Base-by-base conservation (phyloP, 225 moss, liverwort and hornwort genomes). In the Straminergon stramineum region DNA sequence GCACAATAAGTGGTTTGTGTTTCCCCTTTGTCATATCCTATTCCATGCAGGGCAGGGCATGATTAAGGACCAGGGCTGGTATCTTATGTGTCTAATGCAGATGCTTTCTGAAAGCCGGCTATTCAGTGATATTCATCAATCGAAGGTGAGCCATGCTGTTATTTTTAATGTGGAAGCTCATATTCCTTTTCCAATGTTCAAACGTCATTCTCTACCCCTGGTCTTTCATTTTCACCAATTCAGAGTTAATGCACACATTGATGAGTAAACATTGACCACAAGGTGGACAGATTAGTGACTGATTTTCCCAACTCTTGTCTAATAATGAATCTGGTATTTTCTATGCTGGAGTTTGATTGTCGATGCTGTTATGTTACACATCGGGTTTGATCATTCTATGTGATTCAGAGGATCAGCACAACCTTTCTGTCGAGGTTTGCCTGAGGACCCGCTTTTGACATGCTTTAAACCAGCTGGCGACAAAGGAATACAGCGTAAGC, bases 21-120 rank as follows among this genome's bases (percentile, higher is more conserved):
- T 88, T 85, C 31, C n/a, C 57, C 65, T 88, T 88, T 53, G 69
- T 67, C 87, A 89, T 70, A 26, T 88, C 79, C 80, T 80, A 89
- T 88, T 79, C 79, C 73, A 84, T 86, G 87, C 85, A 90, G 58
- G 91, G 78, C 63, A 88, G 73, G 45, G 58, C 81, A 62, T 90
- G 75, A 77, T 90, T 92, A 86, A 81, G 90, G 77, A 88, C 67
- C 75, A 84, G 73, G 82, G 87, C 83, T 94, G 86, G 83, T 92
- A 87, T 84, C 60, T 90, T 65, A 71, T 85, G 82, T 93, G 78
- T 85, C 83, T 90, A 86, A 55, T 92, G 87, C 96, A 99, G 99
- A 92, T 97, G 92, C 90, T 99, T 99, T 91, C 90, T 99, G 82
- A 93, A 97, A 92, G 93, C 97, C 88, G 99, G 99, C 85, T 99